Percentiles rank a stretch among this genome's conserved stretches.
Evolutionary conservation across 2,329 filamentous ascomycete species (phyloP).

Genomic region (Penicillium sp.): DNA sequence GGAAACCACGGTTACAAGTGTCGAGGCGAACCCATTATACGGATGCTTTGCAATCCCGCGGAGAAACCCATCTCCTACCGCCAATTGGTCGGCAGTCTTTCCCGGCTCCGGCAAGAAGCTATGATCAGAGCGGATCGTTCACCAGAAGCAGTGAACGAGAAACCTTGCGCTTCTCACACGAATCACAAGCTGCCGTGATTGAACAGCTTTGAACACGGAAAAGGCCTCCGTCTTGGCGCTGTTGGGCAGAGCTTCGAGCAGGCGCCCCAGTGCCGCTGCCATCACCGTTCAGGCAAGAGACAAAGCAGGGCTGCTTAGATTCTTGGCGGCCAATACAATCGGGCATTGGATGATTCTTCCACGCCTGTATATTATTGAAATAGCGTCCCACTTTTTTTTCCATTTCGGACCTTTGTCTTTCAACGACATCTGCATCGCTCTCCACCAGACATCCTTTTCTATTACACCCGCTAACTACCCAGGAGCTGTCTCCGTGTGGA

Average conservation of each 20-base stretch:
- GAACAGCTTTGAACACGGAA: not conserved
- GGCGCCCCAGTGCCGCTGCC: not conserved
- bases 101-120: slow-evolving; percentile 13
- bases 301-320: not conserved
- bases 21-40: not conserved
- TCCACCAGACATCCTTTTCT: not conserved
- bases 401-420: not conserved
- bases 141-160: not conserved
- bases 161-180: not conserved
- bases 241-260: not conserved
- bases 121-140: slow-evolving; percentile 8
- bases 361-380: not conserved
- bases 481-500: not conserved
- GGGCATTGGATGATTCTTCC: not conserved
- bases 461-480: not conserved
- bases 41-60: slow-evolving; percentile 4
- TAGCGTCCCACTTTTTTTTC: slow-evolving; percentile 2
- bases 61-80: not conserved
- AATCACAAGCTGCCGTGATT: not conserved
- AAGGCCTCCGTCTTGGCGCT: not conserved
- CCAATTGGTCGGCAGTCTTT: slow-evolving; percentile 26
- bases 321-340: not conserved
- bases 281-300: not conserved
- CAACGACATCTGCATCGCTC: not conserved
- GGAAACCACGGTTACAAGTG: not conserved